Base-by-base conservation (phyloP, 768 basidiomycete species). In the Pilatotrama ljubarskyi region DNA sequence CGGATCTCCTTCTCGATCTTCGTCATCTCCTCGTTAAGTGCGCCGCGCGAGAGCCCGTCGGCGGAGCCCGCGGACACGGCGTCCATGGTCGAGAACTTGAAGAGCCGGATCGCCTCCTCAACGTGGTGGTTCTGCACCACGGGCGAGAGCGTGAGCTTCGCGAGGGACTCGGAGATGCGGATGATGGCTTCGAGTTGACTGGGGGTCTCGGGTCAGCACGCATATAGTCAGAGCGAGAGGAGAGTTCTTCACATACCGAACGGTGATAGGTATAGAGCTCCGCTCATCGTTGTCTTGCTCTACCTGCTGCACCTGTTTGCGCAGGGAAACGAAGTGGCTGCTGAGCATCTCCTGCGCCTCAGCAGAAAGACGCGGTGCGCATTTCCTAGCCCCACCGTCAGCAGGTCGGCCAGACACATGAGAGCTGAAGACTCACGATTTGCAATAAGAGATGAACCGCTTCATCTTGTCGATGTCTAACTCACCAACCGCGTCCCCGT, bases 51-150 rank as follows among this genome's bases (percentile, higher is more conserved):
- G 59, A 98, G 78, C 0, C 97, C 97, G 66, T 98, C 97, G 17
- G 90, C 87, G 32, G 92, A 89, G 13, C 97, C 95, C 0, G 95
- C 94, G 13, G 91, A 90, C 25, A 98, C 95, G 24, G 97, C 97
- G 72, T 98, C 95, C 96, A 99, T 98, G 2, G 97, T 98, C 9
- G 95, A 98, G 76, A 88, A 95, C 70, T 96, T 98, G 87, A 99
- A 99, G 41, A 99, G 75, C 10, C 97, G 90, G 66, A 98, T 98
- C 6, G 97, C 92, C 74, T 99, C 97, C 73, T 98, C 95, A 22
- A 98, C 96, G 66, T 99, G 95, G 70, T 95, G 89, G 48, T 88
- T 89, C 68, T 88, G 86, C 3, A 98, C 97, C 3, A 87, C 82
- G 0, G 93, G 81, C 0, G 90, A 88, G 15, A 99, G 80, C 3